Evolutionary conservation across 2,329 filamentous ascomycete species (phyloP), one percentile per base, ranked within the genome.

Genomic region (Dothideomycetidae sp.): DNA sequence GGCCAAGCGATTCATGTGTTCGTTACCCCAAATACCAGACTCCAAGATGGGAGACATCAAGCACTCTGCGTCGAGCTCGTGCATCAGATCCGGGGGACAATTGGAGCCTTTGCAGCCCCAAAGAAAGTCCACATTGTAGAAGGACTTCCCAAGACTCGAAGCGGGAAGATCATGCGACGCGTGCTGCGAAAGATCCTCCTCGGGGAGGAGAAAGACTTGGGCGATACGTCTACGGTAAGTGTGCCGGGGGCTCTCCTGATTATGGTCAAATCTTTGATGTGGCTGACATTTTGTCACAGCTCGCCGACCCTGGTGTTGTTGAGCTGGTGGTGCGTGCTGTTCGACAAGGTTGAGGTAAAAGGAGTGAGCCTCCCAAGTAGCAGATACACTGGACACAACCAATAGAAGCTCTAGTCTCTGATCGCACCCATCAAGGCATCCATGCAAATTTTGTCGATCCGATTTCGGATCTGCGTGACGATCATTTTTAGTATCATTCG

Each of bases 1-100:
- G 90, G 90, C 46, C 90, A 98, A 66, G 84, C 90, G 1, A 88
- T 98, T 60, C 93, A 93, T 54, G 90, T 90, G 11, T 98, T 98
- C 51, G 88, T 98, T 28, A 70, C 85, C 29, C 73, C 96, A 58
- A 96, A 94, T 63, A 80, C 90, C 43, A 78, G 76, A 46, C 77
- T 75, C 55, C 82, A 88, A 51, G 60, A 71, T 36, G 76, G 61
- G 39, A 85, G n/a, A n/a, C n/a, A n/a, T n/a, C n/a, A 93, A 37
- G 75, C 81, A 50, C 73, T 93, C 38, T 81, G 82, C 62, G 96
- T 96, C 64, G 90, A 96, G 55, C 73, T 96, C 45, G 75, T 93
- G 50, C 70, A 92, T 59, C 90, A 96, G 62, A 88, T 96, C 47
- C 81, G 90, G 55, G 93, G 92, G 71, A 92, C 83, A 48, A 98